Evolutionary conservation across 331 rosid species (phyloP).

Genomic region (Phaseolus coccineus): DNA sequence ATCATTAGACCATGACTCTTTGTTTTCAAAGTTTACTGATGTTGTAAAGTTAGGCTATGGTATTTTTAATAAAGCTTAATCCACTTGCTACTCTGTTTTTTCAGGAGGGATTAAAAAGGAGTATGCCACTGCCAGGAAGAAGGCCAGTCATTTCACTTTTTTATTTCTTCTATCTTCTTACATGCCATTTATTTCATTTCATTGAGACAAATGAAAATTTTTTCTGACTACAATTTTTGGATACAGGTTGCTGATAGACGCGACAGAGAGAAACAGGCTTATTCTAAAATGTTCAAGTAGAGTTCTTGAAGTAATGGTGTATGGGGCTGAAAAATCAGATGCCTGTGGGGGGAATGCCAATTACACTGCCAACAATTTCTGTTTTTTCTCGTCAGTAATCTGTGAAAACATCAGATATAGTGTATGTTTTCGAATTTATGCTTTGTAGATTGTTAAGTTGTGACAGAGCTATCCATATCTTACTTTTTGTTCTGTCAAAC

Average conservation of each 20-base stretch:
- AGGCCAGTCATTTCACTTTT: conserved; percentile 54
- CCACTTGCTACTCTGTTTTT: conserved; percentile 14
- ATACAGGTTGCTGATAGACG: conserved; percentile 79
- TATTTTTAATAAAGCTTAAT: conserved; percentile 34
- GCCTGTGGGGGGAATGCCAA: conserved; percentile 35
- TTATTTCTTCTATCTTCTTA: conserved; percentile 9
- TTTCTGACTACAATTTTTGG: conserved; percentile 1
- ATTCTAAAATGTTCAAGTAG: conserved; percentile 82
- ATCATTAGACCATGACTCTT: conserved; percentile 16
- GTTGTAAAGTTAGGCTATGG: conserved; percentile 6
- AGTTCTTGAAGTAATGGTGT: conserved; percentile 23
- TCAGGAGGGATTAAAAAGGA: conserved; percentile 92
- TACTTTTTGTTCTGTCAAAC: conserved; percentile 37
- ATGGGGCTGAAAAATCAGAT: conserved; percentile 39
- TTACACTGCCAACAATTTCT: conserved; percentile 47
- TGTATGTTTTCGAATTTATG: conserved; percentile 23
- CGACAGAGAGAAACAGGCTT: conserved; percentile 81
- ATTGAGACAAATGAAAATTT: not conserved
- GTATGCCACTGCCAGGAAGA: conserved; percentile 77
- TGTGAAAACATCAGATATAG: conserved; percentile 48
- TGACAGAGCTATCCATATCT: conserved; percentile 23
- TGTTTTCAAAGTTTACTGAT: conserved; percentile 1
- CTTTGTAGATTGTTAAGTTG: conserved; percentile 22
- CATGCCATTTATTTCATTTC: conserved; percentile 20
- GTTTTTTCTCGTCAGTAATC: conserved; percentile 42